Percentiles rank a stretch among this genome's conserved stretches.
These are phyloP conservation scores for Pouteria glomerata DNA, from an alignment of 148 eudicot species.

Conservation along the genomic window DNA sequence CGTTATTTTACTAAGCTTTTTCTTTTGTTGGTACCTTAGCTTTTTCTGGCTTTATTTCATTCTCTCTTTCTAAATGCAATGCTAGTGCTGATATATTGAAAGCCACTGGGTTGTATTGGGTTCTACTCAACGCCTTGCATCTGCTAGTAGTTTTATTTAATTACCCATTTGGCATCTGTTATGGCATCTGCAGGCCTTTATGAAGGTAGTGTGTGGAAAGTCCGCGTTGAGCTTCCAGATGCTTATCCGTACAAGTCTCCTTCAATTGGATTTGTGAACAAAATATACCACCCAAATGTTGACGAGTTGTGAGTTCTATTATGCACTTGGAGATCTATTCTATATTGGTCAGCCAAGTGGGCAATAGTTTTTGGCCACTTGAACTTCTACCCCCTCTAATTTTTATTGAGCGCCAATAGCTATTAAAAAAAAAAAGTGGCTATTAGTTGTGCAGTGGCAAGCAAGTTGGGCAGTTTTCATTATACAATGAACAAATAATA, in stretches of 20 bases:
- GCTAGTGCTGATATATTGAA: too few relatives aligned
- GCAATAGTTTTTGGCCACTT: background rate
- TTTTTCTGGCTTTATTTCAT: background rate
- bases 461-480: background rate
- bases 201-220: conserved; percentile 86
- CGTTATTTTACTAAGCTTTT: too few relatives aligned
- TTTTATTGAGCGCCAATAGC: background rate
- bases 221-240: conserved; percentile 80
- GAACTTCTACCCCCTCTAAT: background rate
- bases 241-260: conserved; percentile 93
- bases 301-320: conserved; percentile 60
- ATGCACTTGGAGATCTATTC: background rate
- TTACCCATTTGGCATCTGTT: background rate
- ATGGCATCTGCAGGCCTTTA: conserved; percentile 49
- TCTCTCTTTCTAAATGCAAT: background rate
- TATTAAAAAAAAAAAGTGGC: background rate
- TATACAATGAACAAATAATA: background rate
- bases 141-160: background rate
- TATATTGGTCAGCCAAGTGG: too few relatives aligned
- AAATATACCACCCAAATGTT: too few relatives aligned
- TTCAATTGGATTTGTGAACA: conserved; percentile 72
- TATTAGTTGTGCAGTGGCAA: background rate
- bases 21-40: too few relatives aligned
- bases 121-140: background rate
- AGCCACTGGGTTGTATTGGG: background rate